Conservation (phyloP, 2,329 filamentous ascomycete species). For the Coniochaeta sp. region DNA sequence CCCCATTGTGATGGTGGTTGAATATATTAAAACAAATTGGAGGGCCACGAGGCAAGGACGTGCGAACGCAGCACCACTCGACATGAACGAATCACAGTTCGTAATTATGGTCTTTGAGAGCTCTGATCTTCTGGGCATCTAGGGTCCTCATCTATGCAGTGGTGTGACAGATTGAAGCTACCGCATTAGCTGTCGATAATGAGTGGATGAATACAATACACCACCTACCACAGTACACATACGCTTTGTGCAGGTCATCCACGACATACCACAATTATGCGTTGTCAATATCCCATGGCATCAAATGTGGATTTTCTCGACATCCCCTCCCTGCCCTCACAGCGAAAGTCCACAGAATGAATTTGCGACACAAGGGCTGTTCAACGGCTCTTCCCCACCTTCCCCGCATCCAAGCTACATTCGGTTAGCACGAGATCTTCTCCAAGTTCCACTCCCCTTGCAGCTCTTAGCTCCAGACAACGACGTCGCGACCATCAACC, state of each 20-base stretch:
- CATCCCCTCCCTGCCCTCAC: conserved; percentile 1
- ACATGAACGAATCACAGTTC: background rate
- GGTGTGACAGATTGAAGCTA: background rate
- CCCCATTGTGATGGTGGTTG: background rate
- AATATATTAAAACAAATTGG: background rate
- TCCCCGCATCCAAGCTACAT: conserved; percentile 1
- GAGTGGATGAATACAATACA: background rate
- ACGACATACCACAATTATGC: no score
- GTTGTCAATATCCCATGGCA: background rate
- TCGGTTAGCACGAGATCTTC: background rate
- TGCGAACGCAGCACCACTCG: background rate
- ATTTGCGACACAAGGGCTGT: background rate
- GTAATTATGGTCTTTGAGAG: background rate
- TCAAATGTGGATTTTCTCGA: background rate
- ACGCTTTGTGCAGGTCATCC: background rate
- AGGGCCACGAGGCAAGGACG: background rate
- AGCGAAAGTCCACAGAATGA: no score
- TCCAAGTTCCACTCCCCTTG: background rate
- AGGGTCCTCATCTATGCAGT: background rate
- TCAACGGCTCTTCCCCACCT: background rate
- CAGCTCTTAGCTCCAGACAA: background rate
- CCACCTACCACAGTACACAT: no score
- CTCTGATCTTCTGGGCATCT: background rate
- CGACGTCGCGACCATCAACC: background rate
- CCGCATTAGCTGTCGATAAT: background rate